Evolutionary conservation across 1,139 yeast genomes (phyloP).

Genomic region (Candida sanyaensis): DNA sequence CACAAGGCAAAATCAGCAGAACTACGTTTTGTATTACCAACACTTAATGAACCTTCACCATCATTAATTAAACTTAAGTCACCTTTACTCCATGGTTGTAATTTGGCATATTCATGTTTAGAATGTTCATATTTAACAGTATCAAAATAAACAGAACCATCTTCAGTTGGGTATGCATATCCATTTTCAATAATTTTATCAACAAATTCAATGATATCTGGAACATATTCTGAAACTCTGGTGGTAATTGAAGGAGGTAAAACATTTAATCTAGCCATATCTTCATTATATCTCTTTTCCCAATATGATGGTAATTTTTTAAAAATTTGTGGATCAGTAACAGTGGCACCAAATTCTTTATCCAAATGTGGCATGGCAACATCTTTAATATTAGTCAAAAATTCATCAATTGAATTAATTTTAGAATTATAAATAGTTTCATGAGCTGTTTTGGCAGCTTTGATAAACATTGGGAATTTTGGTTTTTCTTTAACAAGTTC

Average conservation of each 20-base stretch:
- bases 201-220: constrained; percentile 84
- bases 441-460: constrained; percentile 61
- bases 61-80: constrained; percentile 83
- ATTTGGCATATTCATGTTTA: constrained; percentile 85
- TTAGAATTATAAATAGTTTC: constrained; percentile 33
- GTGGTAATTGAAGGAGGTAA: constrained; percentile 84
- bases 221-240: constrained; percentile 95
- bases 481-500: constrained; percentile 61
- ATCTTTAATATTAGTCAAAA: constrained; percentile 60
- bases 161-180: constrained; percentile 77
- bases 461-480: constrained; percentile 81
- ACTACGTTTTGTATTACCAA: constrained; percentile 61
- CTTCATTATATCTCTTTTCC: constrained; percentile 83
- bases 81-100: constrained; percentile 98
- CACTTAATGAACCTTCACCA: constrained; percentile 88
- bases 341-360: constrained; percentile 65
- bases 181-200: constrained; percentile 74
- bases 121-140: constrained; percentile 77
- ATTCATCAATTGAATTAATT: constrained; percentile 31
- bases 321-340: constrained; percentile 84
- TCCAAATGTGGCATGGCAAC: constrained; percentile 77
- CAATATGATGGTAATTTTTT: constrained; percentile 82
- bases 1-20: constrained; percentile 93
- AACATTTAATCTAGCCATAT: constrained; percentile 84
- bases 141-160: constrained; percentile 95